Evolutionary conservation across 1,284 basidiomycete genomes (phyloP).

Genomic region (Apiotrichum porosum): DNA sequence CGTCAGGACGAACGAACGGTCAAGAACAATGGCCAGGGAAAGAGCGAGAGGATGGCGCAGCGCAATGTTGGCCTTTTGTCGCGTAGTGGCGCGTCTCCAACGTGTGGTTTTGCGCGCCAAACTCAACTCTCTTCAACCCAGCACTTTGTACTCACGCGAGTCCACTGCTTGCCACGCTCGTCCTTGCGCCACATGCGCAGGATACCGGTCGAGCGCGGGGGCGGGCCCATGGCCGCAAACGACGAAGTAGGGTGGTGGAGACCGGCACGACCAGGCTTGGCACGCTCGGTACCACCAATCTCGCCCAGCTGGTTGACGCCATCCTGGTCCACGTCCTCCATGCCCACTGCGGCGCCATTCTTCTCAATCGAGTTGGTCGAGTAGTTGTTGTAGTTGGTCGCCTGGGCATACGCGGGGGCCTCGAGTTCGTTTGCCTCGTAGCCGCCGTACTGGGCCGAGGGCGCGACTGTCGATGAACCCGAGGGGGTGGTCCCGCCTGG

Average conservation of each 20-base stretch:
- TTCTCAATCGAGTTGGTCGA: too few relatives aligned
- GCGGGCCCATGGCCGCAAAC: slow-evolving; percentile 41
- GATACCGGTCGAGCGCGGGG: slow-evolving; percentile 47
- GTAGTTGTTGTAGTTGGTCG: slow-evolving; percentile 8
- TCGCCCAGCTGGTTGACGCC: slow-evolving; percentile 10
- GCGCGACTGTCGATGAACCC: not conserved
- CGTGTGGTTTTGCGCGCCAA: too few relatives aligned
- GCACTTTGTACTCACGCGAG: slow-evolving; percentile 28
- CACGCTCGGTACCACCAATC: slow-evolving; percentile 19
- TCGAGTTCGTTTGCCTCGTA: not conserved
- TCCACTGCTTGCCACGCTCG: slow-evolving; percentile 48
- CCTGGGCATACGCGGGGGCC: slow-evolving; percentile 2
- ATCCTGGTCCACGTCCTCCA: slow-evolving; percentile 9
- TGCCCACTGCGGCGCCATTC: too few relatives aligned
- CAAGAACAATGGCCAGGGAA: too few relatives aligned
- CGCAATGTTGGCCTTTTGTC: too few relatives aligned
- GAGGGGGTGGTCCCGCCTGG: not conserved
- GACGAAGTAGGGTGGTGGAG: slow-evolving; percentile 25
- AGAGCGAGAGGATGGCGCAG: too few relatives aligned
- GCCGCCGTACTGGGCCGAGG: not conserved
- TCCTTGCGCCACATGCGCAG: slow-evolving; percentile 49
- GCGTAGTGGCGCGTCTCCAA: too few relatives aligned
- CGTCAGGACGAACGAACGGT: too few relatives aligned
- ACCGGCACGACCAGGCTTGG: slow-evolving; percentile 31
- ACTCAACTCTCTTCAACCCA: too few relatives aligned